Base-by-base conservation (phyloP, 1,284 basidiomycete species). In the Fomitopsis pinicola region DNA sequence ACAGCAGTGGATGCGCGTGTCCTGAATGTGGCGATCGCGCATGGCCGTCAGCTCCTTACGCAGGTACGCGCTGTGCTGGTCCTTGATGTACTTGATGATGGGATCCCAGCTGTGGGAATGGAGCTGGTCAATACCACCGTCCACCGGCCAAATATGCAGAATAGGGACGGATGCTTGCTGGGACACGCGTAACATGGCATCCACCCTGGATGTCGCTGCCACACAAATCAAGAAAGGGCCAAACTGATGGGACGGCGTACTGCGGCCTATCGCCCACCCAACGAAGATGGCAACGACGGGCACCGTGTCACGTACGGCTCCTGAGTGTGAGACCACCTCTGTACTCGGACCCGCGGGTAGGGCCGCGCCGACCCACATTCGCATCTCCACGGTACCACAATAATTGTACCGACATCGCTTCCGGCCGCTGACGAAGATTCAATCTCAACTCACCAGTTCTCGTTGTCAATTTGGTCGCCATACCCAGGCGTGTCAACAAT, bases 401-500 rank as follows among this genome's bases (percentile, higher is more conserved):
- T 10, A 12, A 40, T 15, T 12, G 12, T 10, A 40, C 38, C 38
- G 38, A 40, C 38, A 40, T 40, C 38, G 38, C 38, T 3, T 40
- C 12, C 38, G 12, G 9, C 12, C 38, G 12, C 38, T 36, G 54
- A 17, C 30, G 36, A n/a, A 17, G 6, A 15, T 26, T 35, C 38
- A 22, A 48, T 42, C 8, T 8, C 9, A 14, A 80, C 89, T 58
- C 69, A 94, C 91, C 97, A 98, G 76, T 93, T 93, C 76, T 99
- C 97, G 76, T 99, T 99, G 86, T 99, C 98, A 75, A 99, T 89
- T 72, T 96, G 93, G 82, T 99, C 97, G 59, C 96, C 97, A 72
- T 97, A 99, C 42, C 97, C 97, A 59, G 97, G 97, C 6, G 97
- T 99, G 77, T 99, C 97, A 69, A 99, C 95, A 67, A 99, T 98